Evolutionary conservation across 768 basidiomycete genomes (phyloP), one percentile per base, ranked within the genome.

Genomic region (Lactarius hatsudake): DNA sequence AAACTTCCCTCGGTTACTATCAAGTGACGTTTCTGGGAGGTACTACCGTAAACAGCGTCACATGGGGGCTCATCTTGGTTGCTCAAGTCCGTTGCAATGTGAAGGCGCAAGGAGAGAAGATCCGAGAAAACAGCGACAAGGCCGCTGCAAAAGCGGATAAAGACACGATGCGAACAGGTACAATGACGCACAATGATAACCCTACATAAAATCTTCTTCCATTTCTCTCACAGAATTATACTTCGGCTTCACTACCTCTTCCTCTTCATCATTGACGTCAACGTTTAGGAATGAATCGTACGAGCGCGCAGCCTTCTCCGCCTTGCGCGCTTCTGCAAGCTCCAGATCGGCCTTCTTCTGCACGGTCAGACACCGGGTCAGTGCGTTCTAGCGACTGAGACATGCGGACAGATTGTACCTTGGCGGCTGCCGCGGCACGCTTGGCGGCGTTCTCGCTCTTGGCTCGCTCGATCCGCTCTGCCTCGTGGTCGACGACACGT

Each of bases 151-250:
- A 26, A 26, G 26, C 5, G 23, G 23, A 26, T 26, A 53, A 26
- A 5, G 45, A 48, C 45, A 12, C n/a, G 34, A 48, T 3, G 32
- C 23, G 34, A 61, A n/a, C 18, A 36, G 45, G 10, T 13, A 26
- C 8, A 15, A 53, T 20, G 32, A 40, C 48, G 38, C 58, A 45
- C n/a, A 54, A 58, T 20, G 3, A n/a, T 30, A 34, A 62, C 28
- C 55, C 72, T 69, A 94, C 90, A 94, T 94, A 75, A 94, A 94
- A 75, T 94, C 93, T 59, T 94, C 92, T 75, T 93, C 91, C 73
- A 93, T 79, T 72, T 92, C 93, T 71, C 84, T 82, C 15, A 86
- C 90, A 3, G 86, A 87, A 76, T 85, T 85, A 70, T 79, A 78
- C 28, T 80, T 66, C 79, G 38, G 78, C 75, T 62, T 77, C 73